phyloP scores from a whole-genome alignment of 768 basidiomycete species.

The Tylopilus intermedius region DNA sequence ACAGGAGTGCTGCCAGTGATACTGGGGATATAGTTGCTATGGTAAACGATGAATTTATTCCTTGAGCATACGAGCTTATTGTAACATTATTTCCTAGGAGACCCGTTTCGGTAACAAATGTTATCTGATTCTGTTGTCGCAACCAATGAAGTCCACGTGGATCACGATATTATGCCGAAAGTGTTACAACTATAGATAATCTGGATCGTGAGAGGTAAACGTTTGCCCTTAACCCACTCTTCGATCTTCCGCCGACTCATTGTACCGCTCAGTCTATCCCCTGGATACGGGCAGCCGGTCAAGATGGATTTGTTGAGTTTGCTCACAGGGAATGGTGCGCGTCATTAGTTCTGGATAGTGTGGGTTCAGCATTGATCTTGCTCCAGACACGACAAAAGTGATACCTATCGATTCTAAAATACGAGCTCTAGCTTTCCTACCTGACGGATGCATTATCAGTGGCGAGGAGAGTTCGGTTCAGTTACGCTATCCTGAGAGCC shows the following conservation, averaged over 20 bases:
- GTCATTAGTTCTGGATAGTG: background rate
- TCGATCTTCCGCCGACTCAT: background rate
- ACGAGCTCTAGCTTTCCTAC: conserved; percentile 10
- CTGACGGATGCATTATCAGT: conserved; percentile 6
- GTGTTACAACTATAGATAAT: background rate
- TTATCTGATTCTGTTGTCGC: background rate
- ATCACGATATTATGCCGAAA: background rate
- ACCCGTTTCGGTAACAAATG: background rate
- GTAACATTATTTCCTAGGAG: background rate
- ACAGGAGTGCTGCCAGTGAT: too few species aligned
- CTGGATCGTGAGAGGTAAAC: background rate
- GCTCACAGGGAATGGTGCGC: conserved; percentile 1
- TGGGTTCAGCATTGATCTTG: background rate
- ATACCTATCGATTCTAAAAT: conserved; percentile 9
- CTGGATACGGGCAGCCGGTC: background rate
- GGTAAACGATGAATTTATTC: background rate
- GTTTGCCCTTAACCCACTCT: background rate
- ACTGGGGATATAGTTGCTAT: background rate
- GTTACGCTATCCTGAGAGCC: conserved; percentile 2
- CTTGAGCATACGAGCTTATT: background rate
- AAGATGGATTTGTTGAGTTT: conserved; percentile 2
- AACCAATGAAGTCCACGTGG: background rate
- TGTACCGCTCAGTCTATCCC: background rate
- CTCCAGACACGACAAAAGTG: background rate
- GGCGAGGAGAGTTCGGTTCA: conserved; percentile 9